These are phyloP conservation scores for Casuarina equisetifolia DNA, from an alignment of 306 rosid genomes.

Conservation along the genomic window DNA sequence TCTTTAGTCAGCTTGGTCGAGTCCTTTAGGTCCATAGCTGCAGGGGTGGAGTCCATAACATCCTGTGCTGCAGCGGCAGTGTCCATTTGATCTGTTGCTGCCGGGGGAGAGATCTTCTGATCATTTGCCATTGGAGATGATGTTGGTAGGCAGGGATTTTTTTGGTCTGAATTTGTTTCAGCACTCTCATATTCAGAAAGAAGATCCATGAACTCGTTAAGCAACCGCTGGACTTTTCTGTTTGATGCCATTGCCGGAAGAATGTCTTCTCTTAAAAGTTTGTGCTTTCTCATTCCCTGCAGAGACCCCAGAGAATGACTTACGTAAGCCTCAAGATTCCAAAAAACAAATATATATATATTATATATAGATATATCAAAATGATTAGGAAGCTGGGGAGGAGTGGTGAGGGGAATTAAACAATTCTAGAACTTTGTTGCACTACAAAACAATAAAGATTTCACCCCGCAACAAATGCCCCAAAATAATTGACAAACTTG, in stretches of 20 bases:
- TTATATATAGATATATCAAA: not conserved
- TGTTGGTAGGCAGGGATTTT: slow-evolving; percentile 28
- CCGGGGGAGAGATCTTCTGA: slow-evolving; percentile 23
- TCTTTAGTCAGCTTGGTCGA: slow-evolving; percentile 15
- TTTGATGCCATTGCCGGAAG: slow-evolving; percentile 98
- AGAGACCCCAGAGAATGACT: slow-evolving; percentile 19
- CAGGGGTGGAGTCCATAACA: slow-evolving; percentile 14
- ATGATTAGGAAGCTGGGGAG: not conserved
- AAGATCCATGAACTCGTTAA: slow-evolving; percentile 91
- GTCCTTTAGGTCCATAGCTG: slow-evolving; percentile 24
- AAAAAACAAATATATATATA: no score
- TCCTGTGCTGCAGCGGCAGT: slow-evolving; percentile 22
- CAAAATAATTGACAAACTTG: not conserved
- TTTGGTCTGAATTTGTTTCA: slow-evolving; percentile 47
- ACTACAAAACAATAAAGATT: not conserved
- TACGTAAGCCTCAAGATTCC: not conserved
- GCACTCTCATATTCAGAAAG: slow-evolving; percentile 66
- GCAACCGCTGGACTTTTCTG: slow-evolving; percentile 93
- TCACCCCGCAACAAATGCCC: not conserved
- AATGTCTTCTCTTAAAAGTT: slow-evolving; percentile 86
- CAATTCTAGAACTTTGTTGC: not conserved
- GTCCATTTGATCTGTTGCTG: slow-evolving; percentile 27
- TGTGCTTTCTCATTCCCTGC: slow-evolving; percentile 94
- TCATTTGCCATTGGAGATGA: slow-evolving; percentile 33
- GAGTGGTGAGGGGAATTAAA: not conserved